These are phyloP conservation scores for Trichosporon sp. DNA, from an alignment of 1,284 basidiomycete species.

Conservation along the genomic window DNA sequence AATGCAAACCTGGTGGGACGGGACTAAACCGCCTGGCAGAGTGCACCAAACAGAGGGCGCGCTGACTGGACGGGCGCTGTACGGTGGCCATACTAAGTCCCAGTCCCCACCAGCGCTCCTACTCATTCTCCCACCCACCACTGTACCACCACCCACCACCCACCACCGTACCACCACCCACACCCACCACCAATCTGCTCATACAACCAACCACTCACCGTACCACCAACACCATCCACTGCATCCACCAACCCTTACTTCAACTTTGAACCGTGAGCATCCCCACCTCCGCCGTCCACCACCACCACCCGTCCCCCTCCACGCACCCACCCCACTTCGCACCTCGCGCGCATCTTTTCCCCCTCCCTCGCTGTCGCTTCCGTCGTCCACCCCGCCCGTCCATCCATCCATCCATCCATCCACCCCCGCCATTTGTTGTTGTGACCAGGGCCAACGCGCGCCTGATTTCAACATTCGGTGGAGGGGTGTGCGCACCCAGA, in stretches of 20 bases:
- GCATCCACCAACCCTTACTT: constrained; percentile 4
- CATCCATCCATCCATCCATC: constrained; percentile 13
- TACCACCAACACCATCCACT: constrained; percentile 8
- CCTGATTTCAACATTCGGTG: background rate
- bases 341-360: background rate
- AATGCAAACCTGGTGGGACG: background rate
- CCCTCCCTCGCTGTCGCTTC: background rate
- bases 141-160: constrained; percentile 8
- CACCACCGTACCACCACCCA: constrained; percentile 6
- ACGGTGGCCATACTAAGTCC: background rate
- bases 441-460: background rate
- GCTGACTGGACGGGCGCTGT: background rate
- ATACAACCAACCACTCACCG: constrained; percentile 11
- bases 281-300: background rate
- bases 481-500: background rate
- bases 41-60: background rate
- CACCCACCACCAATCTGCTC: background rate
- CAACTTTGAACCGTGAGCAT: background rate
- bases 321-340: background rate
- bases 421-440: constrained; percentile 1
- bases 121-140: constrained; percentile 8
- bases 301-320: background rate
- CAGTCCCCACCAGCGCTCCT: constrained; percentile 1
- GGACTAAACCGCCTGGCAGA: background rate
- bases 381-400: background rate